phyloP scores from a whole-genome alignment of 2,329 filamentous ascomycete genomes.

The Colletotrichum agaves region DNA sequence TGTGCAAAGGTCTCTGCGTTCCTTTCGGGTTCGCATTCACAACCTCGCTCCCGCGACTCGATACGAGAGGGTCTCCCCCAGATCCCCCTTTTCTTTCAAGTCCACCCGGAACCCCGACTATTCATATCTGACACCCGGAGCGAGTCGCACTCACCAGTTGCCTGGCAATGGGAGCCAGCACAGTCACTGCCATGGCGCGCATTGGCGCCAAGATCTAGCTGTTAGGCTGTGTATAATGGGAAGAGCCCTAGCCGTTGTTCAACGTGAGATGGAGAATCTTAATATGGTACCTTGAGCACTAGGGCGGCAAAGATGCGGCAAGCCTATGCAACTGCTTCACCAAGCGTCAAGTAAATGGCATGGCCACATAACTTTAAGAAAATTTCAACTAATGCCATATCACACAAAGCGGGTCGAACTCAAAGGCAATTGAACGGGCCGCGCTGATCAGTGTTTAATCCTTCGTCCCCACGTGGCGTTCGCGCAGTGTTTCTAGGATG shows the following conservation, averaged over 20 bases:
- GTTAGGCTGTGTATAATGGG: neutral
- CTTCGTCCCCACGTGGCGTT: neutral
- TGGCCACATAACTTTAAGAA: neutral
- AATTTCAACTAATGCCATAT: constrained; percentile 11
- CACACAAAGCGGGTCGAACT: neutral
- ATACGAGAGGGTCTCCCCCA: constrained; percentile 12
- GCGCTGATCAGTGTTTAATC: constrained; percentile 9
- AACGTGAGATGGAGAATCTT: constrained; percentile 17
- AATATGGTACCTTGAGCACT: too few relatives aligned
- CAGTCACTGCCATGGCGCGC: constrained; percentile 10
- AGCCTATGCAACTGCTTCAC: constrained; percentile 1
- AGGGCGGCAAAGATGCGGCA: too few relatives aligned
- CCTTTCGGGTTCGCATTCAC: constrained; percentile 28
- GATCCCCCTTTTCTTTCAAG: neutral
- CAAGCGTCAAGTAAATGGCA: neutral
- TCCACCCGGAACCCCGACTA: neutral
- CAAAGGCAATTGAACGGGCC: neutral
- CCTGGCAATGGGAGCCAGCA: neutral
- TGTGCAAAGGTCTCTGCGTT: neutral
- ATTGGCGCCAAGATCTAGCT: constrained; percentile 2
- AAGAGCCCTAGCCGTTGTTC: neutral
- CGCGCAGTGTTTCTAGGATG: neutral
- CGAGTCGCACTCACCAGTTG: neutral
- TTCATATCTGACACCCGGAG: constrained; percentile 19
- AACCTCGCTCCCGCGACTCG: constrained; percentile 2